Evolutionary conservation across 2,329 filamentous ascomycete species (phyloP).

Genomic region (Penicillium sp.): DNA sequence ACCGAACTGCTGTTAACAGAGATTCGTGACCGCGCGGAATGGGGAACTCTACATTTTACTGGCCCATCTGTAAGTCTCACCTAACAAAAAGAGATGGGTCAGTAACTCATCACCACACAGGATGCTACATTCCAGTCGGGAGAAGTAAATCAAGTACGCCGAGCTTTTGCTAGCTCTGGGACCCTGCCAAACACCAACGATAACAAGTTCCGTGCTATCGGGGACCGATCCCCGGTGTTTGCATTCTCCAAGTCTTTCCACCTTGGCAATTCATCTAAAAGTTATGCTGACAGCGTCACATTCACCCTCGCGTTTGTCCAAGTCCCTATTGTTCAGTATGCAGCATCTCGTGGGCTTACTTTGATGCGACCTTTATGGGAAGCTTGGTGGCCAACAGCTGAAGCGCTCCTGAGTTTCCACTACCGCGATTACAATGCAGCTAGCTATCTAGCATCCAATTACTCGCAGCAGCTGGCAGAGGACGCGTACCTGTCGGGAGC

Average conservation of each 20-base stretch:
- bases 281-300: conserved; percentile 54
- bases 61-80: conserved; percentile 53
- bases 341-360: conserved; percentile 69
- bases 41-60: conserved; percentile 76
- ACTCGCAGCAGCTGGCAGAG: conserved; percentile 64
- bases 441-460: conserved; percentile 62
- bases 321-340: conserved; percentile 74
- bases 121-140: conserved; percentile 68
- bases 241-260: conserved; percentile 68
- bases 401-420: conserved; percentile 68
- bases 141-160: conserved; percentile 61
- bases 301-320: conserved; percentile 77
- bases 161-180: conserved; percentile 65
- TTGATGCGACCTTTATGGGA: conserved; percentile 76
- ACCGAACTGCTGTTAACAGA: conserved; percentile 70
- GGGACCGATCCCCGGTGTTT: conserved; percentile 77
- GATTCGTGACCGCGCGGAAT: conserved; percentile 70
- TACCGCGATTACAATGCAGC: conserved; percentile 69
- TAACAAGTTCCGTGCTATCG: conserved; percentile 62
- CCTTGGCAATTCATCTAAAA: conserved; percentile 39
- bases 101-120: conserved; percentile 24
- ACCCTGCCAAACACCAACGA: conserved; percentile 65
- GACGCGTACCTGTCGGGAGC: conserved; percentile 73
- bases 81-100: neutral
- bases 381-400: conserved; percentile 63